Percentiles rank a stretch among this genome's conserved stretches.
Evolutionary conservation across 331 rosid species (phyloP).

Genomic region (Pyracantha coccinea): DNA sequence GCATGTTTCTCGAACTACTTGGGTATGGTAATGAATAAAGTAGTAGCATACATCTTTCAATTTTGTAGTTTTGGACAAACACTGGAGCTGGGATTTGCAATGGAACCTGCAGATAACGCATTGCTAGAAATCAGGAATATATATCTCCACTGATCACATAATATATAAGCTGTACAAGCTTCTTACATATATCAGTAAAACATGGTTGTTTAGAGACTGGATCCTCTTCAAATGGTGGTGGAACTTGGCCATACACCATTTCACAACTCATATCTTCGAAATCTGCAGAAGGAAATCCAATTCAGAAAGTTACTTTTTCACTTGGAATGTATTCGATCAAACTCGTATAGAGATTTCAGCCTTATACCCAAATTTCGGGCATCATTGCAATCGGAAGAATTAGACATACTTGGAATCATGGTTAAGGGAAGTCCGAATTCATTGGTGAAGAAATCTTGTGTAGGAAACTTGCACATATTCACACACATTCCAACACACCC

Average conservation of each 20-base stretch:
- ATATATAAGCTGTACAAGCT: constrained; percentile 15
- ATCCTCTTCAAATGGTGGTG: constrained; percentile 81
- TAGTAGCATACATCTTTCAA: constrained; percentile 26
- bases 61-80: constrained; percentile 65
- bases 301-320: neutral
- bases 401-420: constrained; percentile 76
- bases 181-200: constrained; percentile 69
- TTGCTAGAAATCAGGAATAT: constrained; percentile 15
- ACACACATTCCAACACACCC: constrained; percentile 97
- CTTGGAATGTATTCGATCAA: neutral
- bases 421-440: constrained; percentile 97
- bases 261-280: constrained; percentile 99
- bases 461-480: constrained; percentile 97
- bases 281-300: constrained; percentile 35
- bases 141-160: neutral
- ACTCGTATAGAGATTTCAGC: neutral
- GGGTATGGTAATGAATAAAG: neutral
- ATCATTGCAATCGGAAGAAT: neutral
- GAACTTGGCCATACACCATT: constrained; percentile 90
- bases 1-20: neutral
- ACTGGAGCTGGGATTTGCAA: constrained; percentile 43
- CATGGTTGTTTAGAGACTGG: constrained; percentile 87
- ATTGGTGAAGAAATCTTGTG: constrained; percentile 94
- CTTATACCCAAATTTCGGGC: neutral
- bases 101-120: constrained; percentile 52